Percentiles rank a stretch among this genome's conserved stretches.
Conservation (phyloP, 306 rosid genomes). For the Citrullus amarus region DNA sequence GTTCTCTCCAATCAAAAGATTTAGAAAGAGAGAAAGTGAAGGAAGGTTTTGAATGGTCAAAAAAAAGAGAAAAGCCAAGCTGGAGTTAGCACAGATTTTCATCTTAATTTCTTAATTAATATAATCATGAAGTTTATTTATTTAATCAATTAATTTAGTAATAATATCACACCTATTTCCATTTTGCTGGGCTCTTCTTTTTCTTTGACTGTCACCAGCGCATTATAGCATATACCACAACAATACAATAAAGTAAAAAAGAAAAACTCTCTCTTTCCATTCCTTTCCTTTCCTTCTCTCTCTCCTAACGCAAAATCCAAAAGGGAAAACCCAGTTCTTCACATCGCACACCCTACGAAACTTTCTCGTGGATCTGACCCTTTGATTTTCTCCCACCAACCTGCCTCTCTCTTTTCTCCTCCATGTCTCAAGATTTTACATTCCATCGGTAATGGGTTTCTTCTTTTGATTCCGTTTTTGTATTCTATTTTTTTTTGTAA, state of each 20-base stretch:
- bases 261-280: conserved; percentile 23
- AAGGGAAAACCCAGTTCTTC: conserved; percentile 11
- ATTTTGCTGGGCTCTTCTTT: conserved; percentile 28
- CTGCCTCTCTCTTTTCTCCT: conserved; percentile 8
- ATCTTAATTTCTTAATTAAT: not conserved
- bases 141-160: not conserved
- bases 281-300: conserved; percentile 19
- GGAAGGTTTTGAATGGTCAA: not conserved
- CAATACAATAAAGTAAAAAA: not conserved
- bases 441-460: conserved; percentile 18
- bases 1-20: no score
- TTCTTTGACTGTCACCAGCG: conserved; percentile 70
- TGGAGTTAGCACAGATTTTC: not conserved
- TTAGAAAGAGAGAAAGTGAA: not conserved
- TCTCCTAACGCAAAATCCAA: conserved; percentile 24
- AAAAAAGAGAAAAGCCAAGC: conserved; percentile 1
- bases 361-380: conserved; percentile 31
- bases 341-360: not conserved
- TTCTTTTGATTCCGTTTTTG: not conserved
- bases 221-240: conserved; percentile 48
- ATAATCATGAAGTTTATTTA: not conserved
- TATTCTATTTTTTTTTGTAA: not conserved
- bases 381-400: conserved; percentile 13
- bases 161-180: not conserved
- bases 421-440: conserved; percentile 17